Percentiles rank a stretch among this genome's conserved stretches.
These are phyloP conservation scores for Phaeoacremonium minimum DNA, from an alignment of 2,329 filamentous ascomycete genomes.

Conservation along the genomic window DNA sequence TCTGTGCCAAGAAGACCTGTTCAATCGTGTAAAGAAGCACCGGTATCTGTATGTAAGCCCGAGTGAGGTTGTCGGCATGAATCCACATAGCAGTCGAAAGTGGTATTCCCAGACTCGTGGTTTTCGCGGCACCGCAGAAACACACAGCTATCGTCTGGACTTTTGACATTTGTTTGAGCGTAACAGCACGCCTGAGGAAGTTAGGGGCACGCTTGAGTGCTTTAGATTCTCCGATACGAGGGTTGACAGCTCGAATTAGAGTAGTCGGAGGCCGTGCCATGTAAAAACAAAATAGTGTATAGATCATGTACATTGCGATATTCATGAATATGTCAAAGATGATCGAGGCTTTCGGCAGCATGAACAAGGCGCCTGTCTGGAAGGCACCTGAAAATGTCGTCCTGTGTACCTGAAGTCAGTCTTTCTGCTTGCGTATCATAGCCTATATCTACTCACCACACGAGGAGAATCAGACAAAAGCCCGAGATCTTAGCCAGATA, in stretches of 20 bases:
- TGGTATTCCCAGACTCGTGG: slow-evolving; percentile 66
- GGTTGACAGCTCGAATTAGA: slow-evolving; percentile 26
- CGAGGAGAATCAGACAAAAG: slow-evolving; percentile 40
- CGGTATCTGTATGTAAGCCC: slow-evolving; percentile 58
- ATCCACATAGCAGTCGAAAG: slow-evolving; percentile 65
- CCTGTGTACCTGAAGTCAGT: slow-evolving; percentile 32
- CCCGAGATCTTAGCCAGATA: slow-evolving; percentile 45
- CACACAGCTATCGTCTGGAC: slow-evolving; percentile 66
- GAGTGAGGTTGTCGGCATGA: slow-evolving; percentile 45
- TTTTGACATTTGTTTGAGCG: slow-evolving; percentile 47
- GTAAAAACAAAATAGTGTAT: slow-evolving; percentile 57
- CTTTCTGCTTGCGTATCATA: not conserved
- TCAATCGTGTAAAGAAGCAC: slow-evolving; percentile 60
- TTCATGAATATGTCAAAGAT: slow-evolving; percentile 66
- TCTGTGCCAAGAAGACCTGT: slow-evolving; percentile 43
- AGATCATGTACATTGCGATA: slow-evolving; percentile 58
- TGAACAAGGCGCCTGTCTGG: slow-evolving; percentile 55
- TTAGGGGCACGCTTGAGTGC: slow-evolving; percentile 17
- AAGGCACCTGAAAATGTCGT: slow-evolving; percentile 65
- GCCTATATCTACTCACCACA: slow-evolving; percentile 36
- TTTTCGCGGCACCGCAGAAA: slow-evolving; percentile 71
- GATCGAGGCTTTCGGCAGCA: slow-evolving; percentile 55
- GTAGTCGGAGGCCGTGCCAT: slow-evolving; percentile 36
- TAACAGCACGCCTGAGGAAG: slow-evolving; percentile 28
- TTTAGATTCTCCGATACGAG: slow-evolving; percentile 23